These are phyloP conservation scores for Cadophora sp. DNA, from an alignment of 2,329 filamentous ascomycete genomes.

Conservation along the genomic window DNA sequence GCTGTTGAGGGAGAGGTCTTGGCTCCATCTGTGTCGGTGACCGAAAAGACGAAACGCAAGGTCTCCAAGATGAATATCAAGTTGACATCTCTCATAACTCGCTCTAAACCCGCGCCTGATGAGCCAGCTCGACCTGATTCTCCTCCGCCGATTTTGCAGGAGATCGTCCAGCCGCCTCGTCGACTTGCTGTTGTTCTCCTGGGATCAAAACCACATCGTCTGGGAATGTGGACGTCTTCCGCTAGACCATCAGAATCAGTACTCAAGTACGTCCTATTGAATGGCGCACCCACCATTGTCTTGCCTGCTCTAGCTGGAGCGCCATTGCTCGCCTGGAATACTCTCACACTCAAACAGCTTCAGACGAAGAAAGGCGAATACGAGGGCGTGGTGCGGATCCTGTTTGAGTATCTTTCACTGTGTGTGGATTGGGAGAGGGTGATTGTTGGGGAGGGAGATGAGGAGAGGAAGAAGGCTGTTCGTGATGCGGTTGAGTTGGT, in stretches of 20 bases:
- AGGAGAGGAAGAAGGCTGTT: conserved; percentile 28
- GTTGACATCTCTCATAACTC: conserved; percentile 23
- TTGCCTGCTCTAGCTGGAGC: conserved; percentile 27
- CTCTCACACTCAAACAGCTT: conserved; percentile 25
- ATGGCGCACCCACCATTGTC: conserved; percentile 27
- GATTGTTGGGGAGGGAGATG: conserved; percentile 24
- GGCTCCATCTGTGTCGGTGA: conserved; percentile 12
- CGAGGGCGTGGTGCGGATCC: conserved; percentile 22
- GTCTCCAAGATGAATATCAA: conserved; percentile 26
- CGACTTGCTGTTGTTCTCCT: conserved; percentile 27
- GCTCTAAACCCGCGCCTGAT: conserved; percentile 17
- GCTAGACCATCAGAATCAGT: conserved; percentile 25
- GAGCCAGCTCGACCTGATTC: conserved; percentile 18
- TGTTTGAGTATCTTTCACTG: conserved; percentile 28
- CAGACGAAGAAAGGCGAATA: conserved; percentile 25
- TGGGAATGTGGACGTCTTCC: conserved; percentile 30
- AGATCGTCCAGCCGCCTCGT: conserved; percentile 22
- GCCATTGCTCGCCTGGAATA: conserved; percentile 28
- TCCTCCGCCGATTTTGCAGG: conserved; percentile 25
- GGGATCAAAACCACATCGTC: conserved; percentile 26
- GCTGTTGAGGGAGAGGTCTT: conserved; percentile 5
- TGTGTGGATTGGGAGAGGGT: conserved; percentile 30
- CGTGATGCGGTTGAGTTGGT: conserved; percentile 26
- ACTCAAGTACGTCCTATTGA: conserved; percentile 26
- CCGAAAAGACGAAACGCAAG: conserved; percentile 22